These are phyloP conservation scores for Trypanosomatidae sp. DNA, from an alignment of 208 protist species.

Conservation along the genomic window DNA sequence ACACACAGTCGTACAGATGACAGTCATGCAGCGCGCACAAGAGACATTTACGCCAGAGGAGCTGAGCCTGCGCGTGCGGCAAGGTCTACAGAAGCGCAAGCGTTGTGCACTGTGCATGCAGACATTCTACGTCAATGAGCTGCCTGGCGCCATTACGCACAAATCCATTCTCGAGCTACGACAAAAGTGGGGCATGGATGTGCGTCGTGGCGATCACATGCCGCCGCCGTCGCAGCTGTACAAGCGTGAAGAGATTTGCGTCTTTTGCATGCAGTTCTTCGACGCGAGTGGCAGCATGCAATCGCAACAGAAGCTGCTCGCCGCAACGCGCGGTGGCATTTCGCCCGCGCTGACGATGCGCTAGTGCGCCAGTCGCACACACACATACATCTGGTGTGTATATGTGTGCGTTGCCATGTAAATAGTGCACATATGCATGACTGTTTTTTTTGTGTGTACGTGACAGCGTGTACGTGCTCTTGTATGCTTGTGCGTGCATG, in stretches of 20 bases:
- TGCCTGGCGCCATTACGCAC: slow-evolving; percentile 86
- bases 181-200: slow-evolving; percentile 80
- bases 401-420: neutral
- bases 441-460: neutral
- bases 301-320: slow-evolving; percentile 78
- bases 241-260: slow-evolving; percentile 84
- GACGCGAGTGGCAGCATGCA: slow-evolving; percentile 75
- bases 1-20: too few relatives aligned
- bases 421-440: neutral
- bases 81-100: slow-evolving; percentile 86
- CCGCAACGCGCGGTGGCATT: slow-evolving; percentile 77
- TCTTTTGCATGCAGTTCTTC: slow-evolving; percentile 93
- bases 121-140: slow-evolving; percentile 83
- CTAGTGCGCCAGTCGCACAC: slow-evolving; percentile 8
- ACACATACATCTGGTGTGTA: neutral
- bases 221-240: slow-evolving; percentile 86
- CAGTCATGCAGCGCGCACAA: slow-evolving; percentile 13
- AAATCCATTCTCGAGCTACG: slow-evolving; percentile 88
- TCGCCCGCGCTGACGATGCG: slow-evolving; percentile 61
- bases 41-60: slow-evolving; percentile 41
- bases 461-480: too few relatives aligned
- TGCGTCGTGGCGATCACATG: slow-evolving; percentile 70
- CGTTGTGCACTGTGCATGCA: slow-evolving; percentile 85
- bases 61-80: slow-evolving; percentile 63
- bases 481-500: too few relatives aligned